Evolutionary conservation across 2,329 filamentous ascomycete species (phyloP), one percentile per base, ranked within the genome.

Genomic region (Apiospora aurea): DNA sequence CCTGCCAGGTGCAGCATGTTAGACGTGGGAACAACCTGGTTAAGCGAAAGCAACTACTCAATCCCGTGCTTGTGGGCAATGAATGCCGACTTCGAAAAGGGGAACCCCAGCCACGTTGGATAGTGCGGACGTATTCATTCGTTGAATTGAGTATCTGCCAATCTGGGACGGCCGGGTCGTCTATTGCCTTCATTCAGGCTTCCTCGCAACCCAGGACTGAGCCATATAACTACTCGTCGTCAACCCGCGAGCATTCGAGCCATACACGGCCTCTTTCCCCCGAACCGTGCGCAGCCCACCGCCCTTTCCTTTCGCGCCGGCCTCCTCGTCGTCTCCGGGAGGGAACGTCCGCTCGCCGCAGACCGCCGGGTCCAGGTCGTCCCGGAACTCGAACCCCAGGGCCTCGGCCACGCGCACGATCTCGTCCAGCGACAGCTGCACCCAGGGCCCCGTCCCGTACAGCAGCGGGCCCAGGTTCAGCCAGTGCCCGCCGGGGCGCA

Each of bases 391-490:
- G 69, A 90, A 90, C 0, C 87, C 87, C 79, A 89, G 82, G 0
- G 77, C 81, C 75, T 88, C 84, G 0, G 84, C 81, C 0, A 89
- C 80, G 0, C 74, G 72, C 0, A 89, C 51, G 2, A 90, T 83
- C 75, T 90, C 88, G 44, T 89, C 85, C 1, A 90, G 76, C 0
- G 85, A 86, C 6, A 89, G 79, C 76, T 90, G 87, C 46, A 90
- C 83, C 74, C 85, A 88, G 0, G 88, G 88, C 0, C 82, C 85
- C 0, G 85, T 86, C 0, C 88, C 88, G 61, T 89, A 90, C 0
- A 90, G 78, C 11, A 90, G 74, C 0, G 88, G 88, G 0, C 88
- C 88, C 0, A 89, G 82, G 69, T 90, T 90, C 34, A 90, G 78
- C 88, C 88, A 90, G 47, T 81, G 77, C 0, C 88, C 88, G 0